Evolutionary conservation across 2,329 filamentous ascomycete genomes (phyloP).

Genomic region (Calonectria pteridis): DNA sequence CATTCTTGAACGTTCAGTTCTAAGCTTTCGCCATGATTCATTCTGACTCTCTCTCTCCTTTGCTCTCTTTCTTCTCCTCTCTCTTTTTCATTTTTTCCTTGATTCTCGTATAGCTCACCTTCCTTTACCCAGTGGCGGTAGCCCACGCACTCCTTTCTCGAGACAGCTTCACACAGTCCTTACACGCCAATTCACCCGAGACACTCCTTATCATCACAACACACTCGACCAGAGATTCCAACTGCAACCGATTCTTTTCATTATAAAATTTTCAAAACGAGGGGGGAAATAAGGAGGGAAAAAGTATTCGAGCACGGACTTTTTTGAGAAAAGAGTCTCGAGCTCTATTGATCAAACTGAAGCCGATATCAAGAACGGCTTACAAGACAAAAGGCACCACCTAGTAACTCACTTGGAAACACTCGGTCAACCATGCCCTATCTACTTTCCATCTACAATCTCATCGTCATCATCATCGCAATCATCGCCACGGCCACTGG

Average conservation of each 20-base stretch:
- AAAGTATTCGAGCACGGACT: background rate
- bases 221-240: background rate
- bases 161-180: slow-evolving; percentile 7
- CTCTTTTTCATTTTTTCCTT: background rate
- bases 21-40: background rate
- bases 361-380: background rate
- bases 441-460: slow-evolving; percentile 14
- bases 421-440: slow-evolving; percentile 23
- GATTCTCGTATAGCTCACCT: background rate
- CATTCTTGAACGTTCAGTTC: background rate
- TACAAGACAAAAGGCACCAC: background rate
- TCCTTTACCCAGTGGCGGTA: background rate
- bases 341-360: background rate
- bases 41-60: background rate
- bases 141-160: background rate
- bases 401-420: background rate
- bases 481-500: slow-evolving; percentile 45
- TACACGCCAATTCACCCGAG: background rate
- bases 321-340: background rate
- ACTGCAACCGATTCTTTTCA: background rate
- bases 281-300: no score
- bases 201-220: background rate
- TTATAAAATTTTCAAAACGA: background rate
- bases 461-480: slow-evolving; percentile 36
- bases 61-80: background rate